phyloP scores from a whole-genome alignment of 352 stramenopile species.

The Pythium chondricola region DNA sequence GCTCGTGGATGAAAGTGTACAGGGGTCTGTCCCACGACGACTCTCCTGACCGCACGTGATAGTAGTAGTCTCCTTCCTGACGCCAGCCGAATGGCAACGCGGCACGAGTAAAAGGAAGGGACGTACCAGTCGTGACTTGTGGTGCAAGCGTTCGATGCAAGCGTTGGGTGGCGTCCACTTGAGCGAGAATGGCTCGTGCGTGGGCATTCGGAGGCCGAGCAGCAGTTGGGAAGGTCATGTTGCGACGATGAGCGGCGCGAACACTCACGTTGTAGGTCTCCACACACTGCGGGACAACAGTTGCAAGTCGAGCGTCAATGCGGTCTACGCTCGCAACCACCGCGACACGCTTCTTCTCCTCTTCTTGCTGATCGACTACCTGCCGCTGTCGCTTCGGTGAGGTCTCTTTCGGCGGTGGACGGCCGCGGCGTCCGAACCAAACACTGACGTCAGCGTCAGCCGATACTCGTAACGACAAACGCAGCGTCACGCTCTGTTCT shows the following conservation, averaged over 20 bases:
- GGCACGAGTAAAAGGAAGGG: conserved; percentile 41
- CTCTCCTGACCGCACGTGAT: conserved; percentile 31
- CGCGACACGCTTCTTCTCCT: conserved; percentile 4
- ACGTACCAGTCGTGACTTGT: conserved; percentile 6
- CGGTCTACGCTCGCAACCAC: conserved; percentile 3
- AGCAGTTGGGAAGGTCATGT: conserved; percentile 42
- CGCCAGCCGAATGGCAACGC: conserved; percentile 70
- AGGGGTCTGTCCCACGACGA: conserved; percentile 51
- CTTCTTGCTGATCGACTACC: conserved; percentile 7
- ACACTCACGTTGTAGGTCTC: conserved; percentile 50
- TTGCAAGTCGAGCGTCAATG: conserved; percentile 6
- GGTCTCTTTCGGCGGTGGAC: no score
- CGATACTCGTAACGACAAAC: conserved; percentile 10
- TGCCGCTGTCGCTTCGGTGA: conserved; percentile 1
- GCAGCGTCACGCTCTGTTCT: conserved; percentile 38
- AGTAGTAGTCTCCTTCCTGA: conserved; percentile 37
- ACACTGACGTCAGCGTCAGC: conserved; percentile 14
- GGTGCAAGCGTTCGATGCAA: conserved; percentile 26
- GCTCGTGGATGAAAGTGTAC: conserved; percentile 67
- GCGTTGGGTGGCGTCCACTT: conserved; percentile 30
- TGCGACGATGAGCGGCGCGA: conserved; percentile 34
- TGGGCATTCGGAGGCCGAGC: conserved; percentile 49
- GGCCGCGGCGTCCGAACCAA: conserved; percentile 22
- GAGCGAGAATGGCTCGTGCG: conserved; percentile 29
- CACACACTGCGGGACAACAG: conserved; percentile 18